A percentile compares a stretch with the other conserved stretches of the same genome.
Conservation (phyloP, 208 protist species). For the Trichomonas vaginalis region DNA sequence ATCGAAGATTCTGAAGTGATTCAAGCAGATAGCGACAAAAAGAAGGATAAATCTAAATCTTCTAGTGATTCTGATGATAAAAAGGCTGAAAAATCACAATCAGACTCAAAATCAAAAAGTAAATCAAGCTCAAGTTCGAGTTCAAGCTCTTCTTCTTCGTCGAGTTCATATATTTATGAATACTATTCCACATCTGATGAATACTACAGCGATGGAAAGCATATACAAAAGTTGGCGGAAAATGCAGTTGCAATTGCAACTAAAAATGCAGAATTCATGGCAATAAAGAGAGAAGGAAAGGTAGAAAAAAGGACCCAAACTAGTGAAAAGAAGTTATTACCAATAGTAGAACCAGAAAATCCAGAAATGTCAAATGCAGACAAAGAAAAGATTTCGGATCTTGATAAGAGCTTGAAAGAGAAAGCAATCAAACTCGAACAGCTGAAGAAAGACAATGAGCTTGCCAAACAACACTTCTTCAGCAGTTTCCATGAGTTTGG, state of each 20-base stretch:
- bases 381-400: background rate
- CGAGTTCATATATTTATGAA: background rate
- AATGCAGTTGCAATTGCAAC: background rate
- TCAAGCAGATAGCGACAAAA: background rate
- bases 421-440: background rate
- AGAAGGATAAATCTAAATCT: background rate
- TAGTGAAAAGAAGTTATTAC: background rate
- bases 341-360: background rate
- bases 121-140: background rate
- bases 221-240: background rate
- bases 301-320: background rate
- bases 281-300: background rate
- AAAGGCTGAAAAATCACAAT: background rate
- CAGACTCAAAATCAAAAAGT: background rate
- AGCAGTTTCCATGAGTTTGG: background rate
- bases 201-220: background rate
- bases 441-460: background rate
- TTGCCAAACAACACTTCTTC: background rate
- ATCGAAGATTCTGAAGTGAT: background rate
- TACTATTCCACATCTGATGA: background rate
- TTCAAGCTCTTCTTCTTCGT: background rate
- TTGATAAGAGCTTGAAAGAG: background rate
- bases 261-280: background rate
- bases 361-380: background rate
- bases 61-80: background rate